Percentiles rank a stretch among this genome's conserved stretches.
These are phyloP conservation scores for Albizia julibrissin DNA, from an alignment of 306 rosid species.

Conservation along the genomic window DNA sequence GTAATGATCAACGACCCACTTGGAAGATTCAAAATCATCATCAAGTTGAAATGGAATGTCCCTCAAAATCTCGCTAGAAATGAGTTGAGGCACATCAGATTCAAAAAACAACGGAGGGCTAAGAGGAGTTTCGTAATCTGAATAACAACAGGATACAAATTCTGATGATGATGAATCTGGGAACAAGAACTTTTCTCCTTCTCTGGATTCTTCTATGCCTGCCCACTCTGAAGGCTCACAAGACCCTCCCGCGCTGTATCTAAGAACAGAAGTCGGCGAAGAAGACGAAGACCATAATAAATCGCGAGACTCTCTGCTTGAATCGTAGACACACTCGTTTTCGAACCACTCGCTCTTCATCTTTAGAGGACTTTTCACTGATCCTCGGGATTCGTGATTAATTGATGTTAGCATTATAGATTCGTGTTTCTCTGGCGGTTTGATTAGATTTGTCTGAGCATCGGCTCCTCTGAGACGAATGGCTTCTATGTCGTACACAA, in stretches of 20 bases:
- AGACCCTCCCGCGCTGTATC: neutral
- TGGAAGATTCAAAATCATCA: constrained; percentile 63
- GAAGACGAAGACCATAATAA: constrained; percentile 27
- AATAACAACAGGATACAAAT: neutral
- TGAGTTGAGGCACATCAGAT: constrained; percentile 11
- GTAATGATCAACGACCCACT: constrained; percentile 74
- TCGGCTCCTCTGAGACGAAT: constrained; percentile 47
- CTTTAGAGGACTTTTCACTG: neutral
- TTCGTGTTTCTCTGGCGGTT: constrained; percentile 2
- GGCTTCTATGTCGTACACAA: constrained; percentile 58
- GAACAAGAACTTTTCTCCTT: neutral
- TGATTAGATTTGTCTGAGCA: constrained; percentile 50
- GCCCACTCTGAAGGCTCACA: neutral
- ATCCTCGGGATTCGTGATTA: neutral
- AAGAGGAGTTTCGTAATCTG: constrained; percentile 13
- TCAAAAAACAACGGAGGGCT: constrained; percentile 34
- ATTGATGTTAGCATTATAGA: neutral
- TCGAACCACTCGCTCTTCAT: neutral
- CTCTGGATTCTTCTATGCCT: neutral
- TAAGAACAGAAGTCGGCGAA: constrained; percentile 36
- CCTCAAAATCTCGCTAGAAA: constrained; percentile 7
- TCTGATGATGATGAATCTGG: constrained; percentile 9
- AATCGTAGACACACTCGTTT: neutral
- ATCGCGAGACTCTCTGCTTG: constrained; percentile 5
- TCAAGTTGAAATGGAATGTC: constrained; percentile 43